These are phyloP conservation scores for Phytophthora pistaciae DNA, from an alignment of 352 stramenopile genomes.

Conservation along the genomic window DNA sequence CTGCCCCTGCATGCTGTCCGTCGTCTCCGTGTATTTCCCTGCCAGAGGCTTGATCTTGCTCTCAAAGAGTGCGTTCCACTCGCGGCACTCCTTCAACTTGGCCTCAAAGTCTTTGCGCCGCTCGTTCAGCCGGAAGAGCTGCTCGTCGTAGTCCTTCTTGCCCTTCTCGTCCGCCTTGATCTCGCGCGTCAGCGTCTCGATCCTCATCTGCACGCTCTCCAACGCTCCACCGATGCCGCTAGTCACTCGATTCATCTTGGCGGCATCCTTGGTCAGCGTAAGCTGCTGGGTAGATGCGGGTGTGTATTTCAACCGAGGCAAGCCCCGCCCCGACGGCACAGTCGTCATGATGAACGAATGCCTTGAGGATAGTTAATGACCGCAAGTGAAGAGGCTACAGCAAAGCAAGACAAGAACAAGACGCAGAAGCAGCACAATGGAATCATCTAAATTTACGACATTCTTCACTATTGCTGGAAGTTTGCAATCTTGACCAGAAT, in stretches of 20 bases:
- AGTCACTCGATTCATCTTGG: slow-evolving; percentile 78
- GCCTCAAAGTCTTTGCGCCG: slow-evolving; percentile 59
- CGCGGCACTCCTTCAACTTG: slow-evolving; percentile 61
- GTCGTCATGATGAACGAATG: slow-evolving; percentile 11
- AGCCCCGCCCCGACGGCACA: slow-evolving; percentile 28
- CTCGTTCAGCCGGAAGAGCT: slow-evolving; percentile 69
- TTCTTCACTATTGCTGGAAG: not conserved
- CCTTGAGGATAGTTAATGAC: not conserved
- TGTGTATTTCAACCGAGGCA: slow-evolving; percentile 66
- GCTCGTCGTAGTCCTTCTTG: slow-evolving; percentile 83
- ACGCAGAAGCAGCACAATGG: not conserved
- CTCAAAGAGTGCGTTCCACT: slow-evolving; percentile 77
- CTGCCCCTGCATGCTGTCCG: slow-evolving; percentile 76
- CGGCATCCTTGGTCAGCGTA: slow-evolving; percentile 60
- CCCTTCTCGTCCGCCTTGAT: slow-evolving; percentile 82
- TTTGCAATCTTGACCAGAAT: not conserved
- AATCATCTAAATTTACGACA: too few relatives aligned
- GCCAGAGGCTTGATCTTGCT: slow-evolving; percentile 79
- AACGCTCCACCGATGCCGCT: slow-evolving; percentile 75
- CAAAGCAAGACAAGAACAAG: slow-evolving; percentile 2
- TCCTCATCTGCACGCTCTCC: slow-evolving; percentile 65
- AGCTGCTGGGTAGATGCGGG: slow-evolving; percentile 50
- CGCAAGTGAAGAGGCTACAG: not conserved
- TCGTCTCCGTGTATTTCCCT: slow-evolving; percentile 78
- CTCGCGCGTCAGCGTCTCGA: slow-evolving; percentile 70